These are phyloP conservation scores for Colletotrichum orbiculare DNA, from an alignment of 2,329 filamentous ascomycete genomes.

Conservation along the genomic window DNA sequence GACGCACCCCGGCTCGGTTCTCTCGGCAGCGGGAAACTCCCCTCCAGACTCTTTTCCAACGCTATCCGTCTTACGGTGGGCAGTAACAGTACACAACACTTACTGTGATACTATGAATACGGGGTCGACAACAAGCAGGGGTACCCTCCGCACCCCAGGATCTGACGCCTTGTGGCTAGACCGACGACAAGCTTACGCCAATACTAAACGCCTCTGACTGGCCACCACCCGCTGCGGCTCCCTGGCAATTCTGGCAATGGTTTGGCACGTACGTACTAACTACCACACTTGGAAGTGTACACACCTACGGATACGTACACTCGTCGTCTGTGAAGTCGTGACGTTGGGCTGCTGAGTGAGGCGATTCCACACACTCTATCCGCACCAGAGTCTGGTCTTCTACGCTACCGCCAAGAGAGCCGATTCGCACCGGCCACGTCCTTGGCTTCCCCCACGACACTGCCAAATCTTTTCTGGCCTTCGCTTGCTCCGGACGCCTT, in stretches of 20 bases:
- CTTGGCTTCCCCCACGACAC: neutral
- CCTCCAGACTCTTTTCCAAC: no score
- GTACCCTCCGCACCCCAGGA: slow-evolving; percentile 26
- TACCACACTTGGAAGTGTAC: no score
- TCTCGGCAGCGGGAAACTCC: slow-evolving; percentile 24
- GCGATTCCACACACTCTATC: slow-evolving; percentile 6
- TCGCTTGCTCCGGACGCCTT: slow-evolving; percentile 15
- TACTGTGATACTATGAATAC: neutral
- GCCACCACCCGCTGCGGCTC: slow-evolving; percentile 16
- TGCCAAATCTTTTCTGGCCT: slow-evolving; percentile 2
- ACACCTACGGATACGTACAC: no score
- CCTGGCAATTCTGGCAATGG: neutral
- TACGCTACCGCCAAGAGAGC: slow-evolving; percentile 4
- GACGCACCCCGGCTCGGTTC: slow-evolving; percentile 20
- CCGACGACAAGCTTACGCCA: neutral
- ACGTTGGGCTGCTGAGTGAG: slow-evolving; percentile 8
- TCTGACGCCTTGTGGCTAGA: slow-evolving; percentile 13
- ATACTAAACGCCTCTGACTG: slow-evolving; percentile 23
- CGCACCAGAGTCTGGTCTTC: neutral
- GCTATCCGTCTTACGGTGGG: no score
- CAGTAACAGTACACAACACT: no score
- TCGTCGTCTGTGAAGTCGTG: neutral
- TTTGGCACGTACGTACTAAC: no score
- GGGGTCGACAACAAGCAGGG: slow-evolving; percentile 14
- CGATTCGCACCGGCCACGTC: neutral